Evolutionary conservation across 2,329 filamentous ascomycete species (phyloP), one percentile per base, ranked within the genome.

Genomic region (Exophiala aquamarina): DNA sequence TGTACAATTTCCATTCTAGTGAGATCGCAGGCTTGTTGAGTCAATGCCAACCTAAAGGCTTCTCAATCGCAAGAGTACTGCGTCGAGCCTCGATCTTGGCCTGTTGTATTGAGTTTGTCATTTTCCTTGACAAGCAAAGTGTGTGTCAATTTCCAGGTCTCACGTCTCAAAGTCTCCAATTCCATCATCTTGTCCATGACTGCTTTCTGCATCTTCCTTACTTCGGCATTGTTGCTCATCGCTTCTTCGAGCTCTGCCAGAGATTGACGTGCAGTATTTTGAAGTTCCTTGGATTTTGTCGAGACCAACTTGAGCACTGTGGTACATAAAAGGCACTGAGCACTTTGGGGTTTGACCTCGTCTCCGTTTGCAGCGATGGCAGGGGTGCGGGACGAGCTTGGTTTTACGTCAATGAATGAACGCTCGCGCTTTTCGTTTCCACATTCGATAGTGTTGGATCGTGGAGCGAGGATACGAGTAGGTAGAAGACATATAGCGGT

Each of bases 251-350:
- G 21, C 7, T 45, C 15, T 3, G 33, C 45, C 15, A 54, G 43
- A 10, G 47, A 28, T 28, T 15, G 33, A 5, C 38, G 48, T 28
- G 52, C 52, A 18, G 37, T 28, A 8, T 47, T 18, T 29, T 51
- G 52, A 20, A 49, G 42, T 36, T 54, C 52, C 33, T 51, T 51
- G 9, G 48, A 51, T 41, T 54, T 54, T 37, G 48, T 51, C 9
- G 44, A 48, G 33, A 35, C 44, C 33, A 45, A 36, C 32, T 49
- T 51, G 17, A 54, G 36, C 13, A 54, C 47, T 17, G 48, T 40
- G 5, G 44, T 43, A 23, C 52, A 54, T 48, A 48, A 54, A 11
- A 32, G 19, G 17, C 52, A 54, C 29, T 18, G 15, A 8, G 38
- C 38, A 7, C 15, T 15, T 34, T 36, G 15, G 21, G n/a, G 17